A percentile compares a stretch with the other conserved stretches of the same genome.
Evolutionary conservation across 164 flowering plant genomes (phyloP).

Genomic region (Sextonia rubra): DNA sequence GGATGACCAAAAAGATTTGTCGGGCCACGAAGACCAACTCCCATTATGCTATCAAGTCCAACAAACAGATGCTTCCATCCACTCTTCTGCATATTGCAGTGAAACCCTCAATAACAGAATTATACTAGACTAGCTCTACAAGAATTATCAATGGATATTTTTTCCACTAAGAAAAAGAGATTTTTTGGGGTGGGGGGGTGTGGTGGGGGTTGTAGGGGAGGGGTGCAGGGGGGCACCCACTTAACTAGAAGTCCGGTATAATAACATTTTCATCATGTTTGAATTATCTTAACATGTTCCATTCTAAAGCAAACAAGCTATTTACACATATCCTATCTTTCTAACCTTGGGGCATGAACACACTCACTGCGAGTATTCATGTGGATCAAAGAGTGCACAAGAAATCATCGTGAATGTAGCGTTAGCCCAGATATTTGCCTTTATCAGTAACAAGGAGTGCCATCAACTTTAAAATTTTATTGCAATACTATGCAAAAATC

Average conservation of each 20-base stretch:
- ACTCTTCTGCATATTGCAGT: slow-evolving; percentile 44
- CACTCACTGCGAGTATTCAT: background rate
- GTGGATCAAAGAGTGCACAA: background rate
- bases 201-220: too few species aligned
- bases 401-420: background rate
- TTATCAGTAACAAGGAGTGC: background rate
- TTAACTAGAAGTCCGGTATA: background rate
- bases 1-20: slow-evolving; percentile 97
- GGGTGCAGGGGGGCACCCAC: too few species aligned
- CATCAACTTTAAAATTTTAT: too few species aligned
- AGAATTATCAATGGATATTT: background rate
- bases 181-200: too few species aligned
- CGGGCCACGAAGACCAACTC: slow-evolving; percentile 79
- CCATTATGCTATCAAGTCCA: slow-evolving; percentile 78
- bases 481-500: too few species aligned
- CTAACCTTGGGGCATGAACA: too few species aligned
- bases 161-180: background rate
- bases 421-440: background rate
- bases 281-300: too few species aligned
- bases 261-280: too few species aligned
- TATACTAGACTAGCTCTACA: background rate
- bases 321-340: too few species aligned
- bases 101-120: background rate
- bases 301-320: too few species aligned
- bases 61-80: slow-evolving; percentile 75